Evolutionary conservation across 805 yeast species (phyloP).

Genomic region (Candida berthetii): DNA sequence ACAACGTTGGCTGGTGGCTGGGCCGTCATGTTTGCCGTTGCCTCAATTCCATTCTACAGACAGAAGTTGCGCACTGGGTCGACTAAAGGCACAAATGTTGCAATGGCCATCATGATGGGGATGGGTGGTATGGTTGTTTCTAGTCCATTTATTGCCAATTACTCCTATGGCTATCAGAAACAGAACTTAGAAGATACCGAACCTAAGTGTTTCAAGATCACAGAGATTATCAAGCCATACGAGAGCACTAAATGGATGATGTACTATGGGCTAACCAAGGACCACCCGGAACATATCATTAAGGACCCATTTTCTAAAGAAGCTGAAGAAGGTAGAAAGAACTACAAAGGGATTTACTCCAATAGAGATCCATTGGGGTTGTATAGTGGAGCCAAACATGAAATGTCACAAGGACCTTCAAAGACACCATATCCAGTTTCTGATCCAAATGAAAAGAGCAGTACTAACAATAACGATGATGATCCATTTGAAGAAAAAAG

Average conservation of each 20-base stretch:
- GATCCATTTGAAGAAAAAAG: slow-evolving; percentile 15
- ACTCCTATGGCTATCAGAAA: slow-evolving; percentile 26
- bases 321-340: slow-evolving; percentile 17
- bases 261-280: slow-evolving; percentile 46
- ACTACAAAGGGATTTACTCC: slow-evolving; percentile 21
- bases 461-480: not conserved
- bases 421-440: slow-evolving; percentile 1
- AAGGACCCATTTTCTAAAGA: slow-evolving; percentile 46
- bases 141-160: slow-evolving; percentile 24
- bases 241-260: slow-evolving; percentile 38
- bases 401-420: slow-evolving; percentile 7
- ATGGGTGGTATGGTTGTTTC: slow-evolving; percentile 29
- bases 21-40: slow-evolving; percentile 33
- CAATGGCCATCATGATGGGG: slow-evolving; percentile 35
- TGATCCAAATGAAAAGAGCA: not conserved
- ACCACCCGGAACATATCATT: slow-evolving; percentile 44
- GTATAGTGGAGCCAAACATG: slow-evolving; percentile 25
- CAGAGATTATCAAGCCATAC: slow-evolving; percentile 22
- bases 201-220: slow-evolving; percentile 24
- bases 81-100: slow-evolving; percentile 31
- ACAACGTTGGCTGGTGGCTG: slow-evolving; percentile 31
- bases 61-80: slow-evolving; percentile 26
- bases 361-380: slow-evolving; percentile 32
- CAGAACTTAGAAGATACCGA: slow-evolving; percentile 22
- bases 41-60: slow-evolving; percentile 34